phyloP scores from a whole-genome alignment of 345 rosid species.

The Eucalyptus camaldulensis region DNA sequence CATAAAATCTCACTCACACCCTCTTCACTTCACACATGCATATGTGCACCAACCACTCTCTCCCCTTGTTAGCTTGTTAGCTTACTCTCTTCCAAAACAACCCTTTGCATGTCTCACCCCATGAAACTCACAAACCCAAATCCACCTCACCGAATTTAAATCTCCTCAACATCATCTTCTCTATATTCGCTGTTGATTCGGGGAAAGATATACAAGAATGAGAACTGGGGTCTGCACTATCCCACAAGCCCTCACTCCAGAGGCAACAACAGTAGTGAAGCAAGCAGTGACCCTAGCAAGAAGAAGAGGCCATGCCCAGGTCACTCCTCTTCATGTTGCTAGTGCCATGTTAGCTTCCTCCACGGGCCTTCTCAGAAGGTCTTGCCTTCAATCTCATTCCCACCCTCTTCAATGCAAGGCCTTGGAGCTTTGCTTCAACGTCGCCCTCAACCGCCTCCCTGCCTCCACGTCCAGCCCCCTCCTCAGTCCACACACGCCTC shows the following conservation, averaged over 20 bases:
- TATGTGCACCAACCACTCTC: not conserved
- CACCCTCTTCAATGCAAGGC: constrained; percentile 77
- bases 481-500: constrained; percentile 22
- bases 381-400: constrained; percentile 59
- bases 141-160: not conserved
- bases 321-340: constrained; percentile 69
- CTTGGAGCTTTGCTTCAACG: constrained; percentile 66
- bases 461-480: constrained; percentile 49
- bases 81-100: not conserved
- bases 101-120: not conserved
- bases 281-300: constrained; percentile 55
- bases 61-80: not conserved
- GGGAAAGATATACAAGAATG: constrained; percentile 10
- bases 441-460: constrained; percentile 68
- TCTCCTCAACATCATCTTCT: not conserved
- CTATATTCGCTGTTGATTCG: not conserved
- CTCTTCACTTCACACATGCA: not conserved
- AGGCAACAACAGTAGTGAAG: constrained; percentile 42
- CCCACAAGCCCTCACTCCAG: constrained; percentile 47
- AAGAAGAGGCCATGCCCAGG: constrained; percentile 65
- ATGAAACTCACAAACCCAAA: not conserved
- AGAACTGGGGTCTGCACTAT: constrained; percentile 48
- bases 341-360: constrained; percentile 55
- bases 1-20: not conserved
- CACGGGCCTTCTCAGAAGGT: constrained; percentile 40